Base-by-base conservation (phyloP, 2,329 filamentous ascomycete species). In the Neopestalotiopsis sp. region DNA sequence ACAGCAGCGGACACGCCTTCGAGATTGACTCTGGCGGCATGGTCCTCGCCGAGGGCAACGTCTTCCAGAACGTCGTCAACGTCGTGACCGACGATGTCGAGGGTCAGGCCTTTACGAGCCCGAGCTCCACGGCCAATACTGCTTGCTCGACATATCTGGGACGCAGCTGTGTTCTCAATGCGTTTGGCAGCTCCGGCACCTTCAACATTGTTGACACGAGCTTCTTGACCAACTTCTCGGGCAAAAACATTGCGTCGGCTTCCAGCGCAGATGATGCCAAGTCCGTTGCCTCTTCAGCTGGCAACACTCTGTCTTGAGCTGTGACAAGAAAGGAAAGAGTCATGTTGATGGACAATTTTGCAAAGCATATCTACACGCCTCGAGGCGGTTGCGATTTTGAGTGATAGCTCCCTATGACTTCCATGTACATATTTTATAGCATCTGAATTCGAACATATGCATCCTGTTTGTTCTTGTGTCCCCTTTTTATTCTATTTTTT, bases 1-100 rank as follows among this genome's bases (percentile, higher is more conserved):
- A 84, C 74, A 86, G 84, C 77, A 76, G 78, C 24, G 85, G 85
- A 63, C 88, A 90, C 78, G 85, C 87, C n/a, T 89, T 90, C 75
- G 88, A 89, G 78, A 78, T 84, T 62, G 81, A 81, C 66, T 62
- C 75, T 5, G 83, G 82, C 57, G 79, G 73, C 65, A 80, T 80
- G 72, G 82, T 88, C 58, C 80, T 90, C 28, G 84, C 84, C 2
- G 88, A 90, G 78, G 88, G 88, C 49, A 89, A 88, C 73, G 78
- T 86, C 62, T 90, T 89, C 82, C 83, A 88, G 77, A 85, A 87
- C 72, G 83, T 90, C 67, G 75, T 78, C 14, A 78, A 79, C 24
- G 76, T 81, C 24, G 77, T 85, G 61, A 80, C 84, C 69, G 62
- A 38, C 42, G 59, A 57, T 14, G 40, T 63, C 42, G 38, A 28